Evolutionary conservation across 2,329 filamentous ascomycete species (phyloP), one percentile per base, ranked within the genome.

Genomic region (Calonectria naviculata): DNA sequence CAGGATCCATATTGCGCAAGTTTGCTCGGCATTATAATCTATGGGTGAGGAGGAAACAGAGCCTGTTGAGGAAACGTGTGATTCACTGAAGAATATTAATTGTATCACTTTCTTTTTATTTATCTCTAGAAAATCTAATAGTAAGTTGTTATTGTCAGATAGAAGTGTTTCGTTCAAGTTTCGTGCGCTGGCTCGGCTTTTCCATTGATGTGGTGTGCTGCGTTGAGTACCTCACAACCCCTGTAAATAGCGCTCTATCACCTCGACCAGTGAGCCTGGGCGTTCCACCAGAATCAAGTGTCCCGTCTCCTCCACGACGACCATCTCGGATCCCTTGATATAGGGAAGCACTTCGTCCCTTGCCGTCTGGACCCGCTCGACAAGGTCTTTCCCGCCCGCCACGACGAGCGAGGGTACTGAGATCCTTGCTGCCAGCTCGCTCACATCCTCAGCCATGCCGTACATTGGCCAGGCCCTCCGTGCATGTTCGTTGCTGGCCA

Each of bases 361-460:
- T 5, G 49, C 29, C 31, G 41, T 26, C 7, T 47, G 28, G 1
- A 34, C 38, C 13, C 19, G 17, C 42, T 63, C 60, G n/a, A 63
- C 60, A 4, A 21, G 2, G 21, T 63, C 41, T 15, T 31, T 36
- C 6, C 29, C 42, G 10, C 41, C 26, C 10, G 29, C 41, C 21
- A 63, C n/a, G 4, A 63, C 12, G 7, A 26, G 34, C 21, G 38
- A 42, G 1, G 60, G 38, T 9, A 36, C 29, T 7, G 26, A 13
- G 19, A 63, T 63, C 12, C 13, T 8, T 6, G 19, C 34, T 38
- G 60, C 34, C 15, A 42, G 17, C 3, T 31, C 47, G 21, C 21
- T 44, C 29, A 72, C 31, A 38, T 72, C 54, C 19, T 70, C 67
- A 4, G 36, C 49, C 71, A 72, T 72, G 13, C 34, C 71, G 38